Evolutionary conservation across 1,139 yeast species (phyloP), one percentile per base, ranked within the genome.

Genomic region (Magnusiomyces tetraspermus): DNA sequence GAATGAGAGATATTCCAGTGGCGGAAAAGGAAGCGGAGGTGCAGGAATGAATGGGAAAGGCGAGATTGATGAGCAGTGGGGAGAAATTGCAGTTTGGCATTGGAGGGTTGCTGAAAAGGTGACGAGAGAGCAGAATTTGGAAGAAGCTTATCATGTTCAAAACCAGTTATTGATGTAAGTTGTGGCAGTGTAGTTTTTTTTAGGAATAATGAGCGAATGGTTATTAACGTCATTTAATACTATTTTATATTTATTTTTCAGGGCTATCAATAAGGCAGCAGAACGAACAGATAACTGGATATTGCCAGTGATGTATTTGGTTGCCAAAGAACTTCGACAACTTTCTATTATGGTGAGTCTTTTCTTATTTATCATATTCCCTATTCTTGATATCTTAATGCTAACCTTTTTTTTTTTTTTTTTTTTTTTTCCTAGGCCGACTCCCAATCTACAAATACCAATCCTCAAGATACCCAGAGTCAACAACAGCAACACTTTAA

Each of bases 281-380:
- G 88, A 81, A 55, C 65, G 71, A 13, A 80, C 81, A 58, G 76
- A 79, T 22, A 75, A 74, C 55, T 87, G 95, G 95, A 75, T 85
- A 31, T 74, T 84, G 50, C 74, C 73, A 1, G 80, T 85, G 1
- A 65, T 87, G 56, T 77, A 77, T 63, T 69, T 71, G 19, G 72
- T 79, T 5, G 75, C 84, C 33, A 73, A 74, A 41, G 87, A 83
- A 61, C 71, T 85, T 57, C 74, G 80, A 37, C 63, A 59, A 23
- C 55, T 64, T 36, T 74, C 78, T 0, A 60, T 66, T 28, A 57
- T 61, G 60, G 67, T 60, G 40, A 51, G 61, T 47, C 24, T 31
- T 36, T 43, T 46, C 21, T 36, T 44, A 37, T 21, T 38, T 15
- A 26, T n/a, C 26, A 4, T n/a, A 11, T 26, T 38, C 17, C 6